Evolutionary conservation across 2,329 filamentous ascomycete genomes (phyloP), one percentile per base, ranked within the genome.

Genomic region (Aspergillus thermomutatus): DNA sequence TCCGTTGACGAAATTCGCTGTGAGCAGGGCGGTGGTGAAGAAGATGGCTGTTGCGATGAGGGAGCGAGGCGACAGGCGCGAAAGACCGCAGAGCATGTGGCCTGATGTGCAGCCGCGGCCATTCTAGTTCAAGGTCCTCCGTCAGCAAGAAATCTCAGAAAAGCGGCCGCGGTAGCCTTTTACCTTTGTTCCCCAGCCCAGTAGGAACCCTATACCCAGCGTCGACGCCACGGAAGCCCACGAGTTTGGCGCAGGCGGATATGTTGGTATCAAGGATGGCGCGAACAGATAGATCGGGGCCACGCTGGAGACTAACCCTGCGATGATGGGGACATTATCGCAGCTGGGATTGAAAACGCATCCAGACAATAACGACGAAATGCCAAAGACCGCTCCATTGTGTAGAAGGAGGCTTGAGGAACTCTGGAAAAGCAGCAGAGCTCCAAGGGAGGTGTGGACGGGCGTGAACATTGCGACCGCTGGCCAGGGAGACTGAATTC

Each of bases 181-280:
- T 60, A 81, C 80, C 72, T 82, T 82, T 17, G 81, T 82, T 17
- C 81, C 81, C 77, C 78, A 80, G 21, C 81, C 81, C 27, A 81
- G 68, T 37, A 82, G 53, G 14, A 76, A 67, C 0, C 80, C 80
- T 8, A 77, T 67, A 2, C 71, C 72, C 10, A 78, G 52, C 0
- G 77, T 79, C 41, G 72, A 68, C 6, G 75, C 59, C n/a, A 69
- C 67, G 26, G 72, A 69, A 21, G 65, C 64, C 63, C 69, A 69
- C 3, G 73, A 72, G 6, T 67, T 60, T 9, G 73, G 71, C 2
- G 70, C 59, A 10, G 68, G 54, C 43, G 77, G 74, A 64, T 80
- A 81, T 3, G 54, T 61, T 0, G 79, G 80, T 17, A 80, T 65
- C 51, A 80, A 58, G 11, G 77, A 75, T 1, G 80, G 79, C n/a